A percentile compares a stretch with the other conserved stretches of the same genome.
Evolutionary conservation across 2,329 filamentous ascomycete species (phyloP).

Genomic region (Pseudocercospora ulei): DNA sequence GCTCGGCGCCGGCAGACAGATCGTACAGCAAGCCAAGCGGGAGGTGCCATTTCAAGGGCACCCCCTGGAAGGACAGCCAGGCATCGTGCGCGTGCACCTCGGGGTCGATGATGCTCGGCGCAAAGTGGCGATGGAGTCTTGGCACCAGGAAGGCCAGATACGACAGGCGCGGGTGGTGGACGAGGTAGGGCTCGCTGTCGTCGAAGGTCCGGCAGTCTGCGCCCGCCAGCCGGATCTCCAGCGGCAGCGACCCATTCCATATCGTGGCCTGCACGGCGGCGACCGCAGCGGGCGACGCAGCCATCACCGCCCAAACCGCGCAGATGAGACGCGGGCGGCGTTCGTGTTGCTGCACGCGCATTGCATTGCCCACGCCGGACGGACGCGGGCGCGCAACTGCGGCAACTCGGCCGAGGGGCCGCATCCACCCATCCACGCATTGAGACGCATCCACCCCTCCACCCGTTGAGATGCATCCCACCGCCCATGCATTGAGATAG

Average conservation of each 20-base stretch:
- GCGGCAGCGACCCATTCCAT: conserved; percentile 51
- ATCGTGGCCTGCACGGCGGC: conserved; percentile 42
- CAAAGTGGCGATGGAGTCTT: conserved; percentile 55
- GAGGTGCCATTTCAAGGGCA: conserved; percentile 63
- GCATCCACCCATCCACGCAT: too few relatives aligned
- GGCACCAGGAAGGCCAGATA: conserved; percentile 59
- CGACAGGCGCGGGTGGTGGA: conserved; percentile 55
- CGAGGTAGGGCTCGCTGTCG: conserved; percentile 51
- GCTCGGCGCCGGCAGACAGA: conserved; percentile 53
- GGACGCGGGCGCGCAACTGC: too few relatives aligned
- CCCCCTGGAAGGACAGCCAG: conserved; percentile 58
- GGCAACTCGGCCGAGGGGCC: too few relatives aligned
- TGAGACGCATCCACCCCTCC: background rate
- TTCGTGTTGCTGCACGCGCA: conserved; percentile 8
- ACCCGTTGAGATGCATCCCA: conserved; percentile 1
- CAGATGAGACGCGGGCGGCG: background rate
- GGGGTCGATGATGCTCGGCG: conserved; percentile 49
- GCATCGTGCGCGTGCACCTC: conserved; percentile 45
- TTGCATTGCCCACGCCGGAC: too few relatives aligned
- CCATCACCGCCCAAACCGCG: conserved; percentile 24
- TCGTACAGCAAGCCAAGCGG: conserved; percentile 61
- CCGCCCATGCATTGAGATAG: too few relatives aligned
- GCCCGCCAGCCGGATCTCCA: conserved; percentile 51
- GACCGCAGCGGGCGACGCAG: conserved; percentile 25
- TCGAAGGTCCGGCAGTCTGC: conserved; percentile 53